Evolutionary conservation across 257 asterid genomes (phyloP), one percentile per base, ranked within the genome.

Genomic region (Ophiorrhiza pumila): DNA sequence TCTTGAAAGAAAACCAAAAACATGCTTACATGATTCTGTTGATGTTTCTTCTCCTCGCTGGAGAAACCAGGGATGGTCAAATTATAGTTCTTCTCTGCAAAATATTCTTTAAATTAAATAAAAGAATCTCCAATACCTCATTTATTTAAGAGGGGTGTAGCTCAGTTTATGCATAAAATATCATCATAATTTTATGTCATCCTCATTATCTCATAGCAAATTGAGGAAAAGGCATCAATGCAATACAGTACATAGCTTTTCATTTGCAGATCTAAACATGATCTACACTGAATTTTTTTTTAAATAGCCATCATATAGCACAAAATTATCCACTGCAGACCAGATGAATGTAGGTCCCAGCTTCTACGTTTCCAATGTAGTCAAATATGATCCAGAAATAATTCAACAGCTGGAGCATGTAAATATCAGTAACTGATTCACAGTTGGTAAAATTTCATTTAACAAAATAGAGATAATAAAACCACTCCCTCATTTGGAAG

Each of bases 61-160:
- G 97, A 90, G 82, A 79, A 95, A 72, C 96, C 99, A 43, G 99
- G 99, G 76, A 94, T 71, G 13, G 85, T 86, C 85, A 92, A 79
- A 12, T 89, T 84, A 95, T 87, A 90, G 82, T 92, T 87, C 84
- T 87, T 95, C 89, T 95, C 99, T 95, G 99, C 82, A 84, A 81
- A 77, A 59, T 37, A 68, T 41, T 72, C 73, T 37, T 49, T 67
- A 29, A 80, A 83, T 80, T 72, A 60, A 8, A 22, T 3, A n/a
- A 52, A 56, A 71, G 35, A 45, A 70, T 62, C 68, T 65, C 74
- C 45, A 56, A n/a, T 74, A 42, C 58, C 69, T 52, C 27, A 62
- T 35, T 14, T 42, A 67, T 50, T 49, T 14, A 53, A 27, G 25
- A 47, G 37, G 42, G 39, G 59, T 49, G 29, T 5, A 76, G 10